phyloP scores from a whole-genome alignment of 495 filamentous ascomycete species.

The Parachaetomium inaequale region DNA sequence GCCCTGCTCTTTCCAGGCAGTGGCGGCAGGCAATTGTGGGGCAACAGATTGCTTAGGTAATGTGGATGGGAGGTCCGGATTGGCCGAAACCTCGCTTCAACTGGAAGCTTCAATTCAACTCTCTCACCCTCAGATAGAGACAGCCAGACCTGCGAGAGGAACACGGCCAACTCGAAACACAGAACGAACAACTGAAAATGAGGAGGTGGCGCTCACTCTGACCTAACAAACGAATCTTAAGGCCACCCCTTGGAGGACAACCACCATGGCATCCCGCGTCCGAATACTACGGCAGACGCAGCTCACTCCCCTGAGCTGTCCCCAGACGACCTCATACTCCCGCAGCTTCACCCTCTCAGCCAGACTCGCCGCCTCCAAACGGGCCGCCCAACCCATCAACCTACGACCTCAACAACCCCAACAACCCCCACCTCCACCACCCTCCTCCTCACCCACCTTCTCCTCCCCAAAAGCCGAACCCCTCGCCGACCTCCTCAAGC shows the following conservation, averaged over 20 bases:
- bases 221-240: background rate
- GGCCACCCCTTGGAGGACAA: background rate
- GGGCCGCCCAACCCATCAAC: background rate
- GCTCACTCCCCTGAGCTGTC: background rate
- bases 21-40: conserved; percentile 6
- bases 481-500: conserved; percentile 20
- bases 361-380: conserved; percentile 5
- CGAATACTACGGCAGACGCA: conserved; percentile 4
- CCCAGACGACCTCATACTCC: background rate
- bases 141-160: too few relatives aligned
- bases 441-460: background rate
- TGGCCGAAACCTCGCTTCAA: conserved; percentile 1
- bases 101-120: background rate
- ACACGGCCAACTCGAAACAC: too few relatives aligned
- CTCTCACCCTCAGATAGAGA: background rate
- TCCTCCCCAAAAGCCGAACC: conserved; percentile 9
- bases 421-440: background rate
- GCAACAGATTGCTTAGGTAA: conserved; percentile 14
- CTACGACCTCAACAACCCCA: background rate
- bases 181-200: too few relatives aligned
- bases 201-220: background rate
- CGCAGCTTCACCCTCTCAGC: conserved; percentile 15
- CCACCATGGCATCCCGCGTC: conserved; percentile 19
- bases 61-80: background rate
- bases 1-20: background rate